Evolutionary conservation across 306 rosid species (phyloP), one percentile per base, ranked within the genome.

Genomic region (Glycine latifolia): DNA sequence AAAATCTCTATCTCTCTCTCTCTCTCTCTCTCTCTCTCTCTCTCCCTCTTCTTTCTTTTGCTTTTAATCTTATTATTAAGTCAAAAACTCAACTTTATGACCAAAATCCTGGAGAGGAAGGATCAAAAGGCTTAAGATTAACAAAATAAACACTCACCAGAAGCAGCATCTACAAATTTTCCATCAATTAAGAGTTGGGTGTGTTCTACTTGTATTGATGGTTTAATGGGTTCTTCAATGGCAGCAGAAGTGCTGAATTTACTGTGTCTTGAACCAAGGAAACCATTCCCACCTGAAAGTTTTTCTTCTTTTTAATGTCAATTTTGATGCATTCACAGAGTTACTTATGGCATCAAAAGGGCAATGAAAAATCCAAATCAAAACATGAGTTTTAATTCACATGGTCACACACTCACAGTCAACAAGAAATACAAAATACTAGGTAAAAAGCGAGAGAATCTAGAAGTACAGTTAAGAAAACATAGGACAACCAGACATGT

Each of bases 161-260:
- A 91, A n/a, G 88, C 93, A 17, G 99, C 85, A 87, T 93, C 91
- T 0, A 91, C 94, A 67, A 95, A 93, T 70, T 93, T 82, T 4
- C 99, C 99, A 87, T 85, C 71, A 55, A 95, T 93, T 63, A 95
- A 75, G 81, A 95, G 94, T 83, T 89, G 93, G 7, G 89, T 89
- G 55, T 89, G 39, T 3, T 89, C 83, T 50, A 95, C 84, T 60
- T 80, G 66, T 10, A 90, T 84, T 3, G 89, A 2, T 12, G 99
- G 96, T 82, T 62, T 84, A 31, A 95, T 88, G 5, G 91, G 92
- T 20, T 87, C 90, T 79, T 93, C 98, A 81, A 58, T 12, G 8
- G 88, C 91, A 79, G 91, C 79, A 60, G 89, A 85, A 76, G 93
- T 93, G 85, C 96, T 87, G 66, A 86, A 92, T 74, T 80, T 90